These are phyloP conservation scores for Naganishia antarctica DNA, from an alignment of 768 basidiomycete species.

Conservation along the genomic window DNA sequence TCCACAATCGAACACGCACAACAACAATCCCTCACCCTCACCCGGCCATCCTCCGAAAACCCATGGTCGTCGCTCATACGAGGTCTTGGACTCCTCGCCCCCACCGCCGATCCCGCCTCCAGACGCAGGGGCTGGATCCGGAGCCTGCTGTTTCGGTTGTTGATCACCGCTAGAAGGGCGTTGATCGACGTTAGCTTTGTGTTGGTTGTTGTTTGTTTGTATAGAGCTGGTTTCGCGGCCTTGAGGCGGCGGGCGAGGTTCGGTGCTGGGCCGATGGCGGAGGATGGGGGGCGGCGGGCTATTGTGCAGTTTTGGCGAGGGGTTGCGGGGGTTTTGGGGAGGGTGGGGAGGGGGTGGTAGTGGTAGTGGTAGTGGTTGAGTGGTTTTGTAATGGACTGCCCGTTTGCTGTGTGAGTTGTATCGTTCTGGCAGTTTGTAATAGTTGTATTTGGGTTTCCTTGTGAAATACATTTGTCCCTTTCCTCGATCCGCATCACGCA, in stretches of 20 bases:
- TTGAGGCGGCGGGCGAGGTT: conserved; percentile 10
- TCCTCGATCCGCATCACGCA: no score
- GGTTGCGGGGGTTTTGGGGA: background rate
- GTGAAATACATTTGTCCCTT: no score
- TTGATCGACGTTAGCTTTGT: conserved; percentile 15
- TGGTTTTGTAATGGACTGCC: no score
- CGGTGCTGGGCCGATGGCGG: conserved; percentile 10
- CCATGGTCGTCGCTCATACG: conserved; percentile 6
- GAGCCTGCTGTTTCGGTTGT: background rate
- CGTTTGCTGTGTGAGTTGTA: no score
- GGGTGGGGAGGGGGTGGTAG: background rate
- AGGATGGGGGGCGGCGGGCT: conserved; percentile 11
- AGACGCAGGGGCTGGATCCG: background rate
- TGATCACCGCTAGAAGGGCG: conserved; percentile 5
- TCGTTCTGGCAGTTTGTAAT: no score
- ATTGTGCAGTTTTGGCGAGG: conserved; percentile 9
- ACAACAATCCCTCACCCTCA: background rate
- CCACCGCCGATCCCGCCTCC: background rate
- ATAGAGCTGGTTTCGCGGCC: background rate
- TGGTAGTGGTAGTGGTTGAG: no score
- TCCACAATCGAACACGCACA: conserved; percentile 1
- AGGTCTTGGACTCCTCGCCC: background rate
- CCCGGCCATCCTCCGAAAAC: background rate
- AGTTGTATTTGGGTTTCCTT: no score
- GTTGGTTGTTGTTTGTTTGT: background rate